Percentiles rank a stretch among this genome's conserved stretches.
Evolutionary conservation across 2,329 filamentous ascomycete genomes (phyloP).

Genomic region (Apiospora kogelbergensis): DNA sequence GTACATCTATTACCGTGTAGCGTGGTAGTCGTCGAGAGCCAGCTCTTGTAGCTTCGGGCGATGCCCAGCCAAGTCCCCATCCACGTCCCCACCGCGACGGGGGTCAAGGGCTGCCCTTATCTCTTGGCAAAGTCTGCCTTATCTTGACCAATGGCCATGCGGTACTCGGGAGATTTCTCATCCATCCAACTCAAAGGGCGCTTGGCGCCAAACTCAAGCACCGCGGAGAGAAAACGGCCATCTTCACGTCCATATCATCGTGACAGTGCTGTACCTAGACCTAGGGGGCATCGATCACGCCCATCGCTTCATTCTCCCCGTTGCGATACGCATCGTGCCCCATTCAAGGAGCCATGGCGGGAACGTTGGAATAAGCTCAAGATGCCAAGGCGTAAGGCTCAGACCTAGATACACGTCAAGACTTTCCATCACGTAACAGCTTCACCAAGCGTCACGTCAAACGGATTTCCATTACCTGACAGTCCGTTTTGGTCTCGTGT

Average conservation of each 20-base stretch:
- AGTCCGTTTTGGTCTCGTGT: not conserved
- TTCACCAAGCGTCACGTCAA: not conserved
- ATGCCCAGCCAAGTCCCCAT: not conserved
- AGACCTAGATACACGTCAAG: conserved; percentile 1
- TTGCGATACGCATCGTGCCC: not conserved
- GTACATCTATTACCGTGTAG: not conserved
- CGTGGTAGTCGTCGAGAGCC: not conserved
- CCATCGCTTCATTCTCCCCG: not conserved
- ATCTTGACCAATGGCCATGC: conserved; percentile 7
- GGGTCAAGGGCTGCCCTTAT: conserved; percentile 7
- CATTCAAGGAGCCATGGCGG: not conserved
- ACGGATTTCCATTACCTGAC: not conserved
- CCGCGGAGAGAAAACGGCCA: not conserved
- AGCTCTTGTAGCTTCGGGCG: not conserved
- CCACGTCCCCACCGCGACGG: not conserved
- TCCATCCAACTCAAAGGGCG: not conserved
- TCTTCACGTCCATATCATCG: not conserved
- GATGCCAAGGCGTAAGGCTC: conserved; percentile 9
- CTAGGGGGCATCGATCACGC: not conserved
- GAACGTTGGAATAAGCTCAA: conserved; percentile 9
- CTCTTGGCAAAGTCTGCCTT: conserved; percentile 12
- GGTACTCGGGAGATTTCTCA: conserved; percentile 2
- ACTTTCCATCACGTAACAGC: conserved; percentile 10
- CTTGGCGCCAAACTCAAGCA: not conserved
- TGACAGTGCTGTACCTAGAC: not conserved